Conservation (phyloP, 2,329 filamentous ascomycete species). For the Neonectria sp. region DNA sequence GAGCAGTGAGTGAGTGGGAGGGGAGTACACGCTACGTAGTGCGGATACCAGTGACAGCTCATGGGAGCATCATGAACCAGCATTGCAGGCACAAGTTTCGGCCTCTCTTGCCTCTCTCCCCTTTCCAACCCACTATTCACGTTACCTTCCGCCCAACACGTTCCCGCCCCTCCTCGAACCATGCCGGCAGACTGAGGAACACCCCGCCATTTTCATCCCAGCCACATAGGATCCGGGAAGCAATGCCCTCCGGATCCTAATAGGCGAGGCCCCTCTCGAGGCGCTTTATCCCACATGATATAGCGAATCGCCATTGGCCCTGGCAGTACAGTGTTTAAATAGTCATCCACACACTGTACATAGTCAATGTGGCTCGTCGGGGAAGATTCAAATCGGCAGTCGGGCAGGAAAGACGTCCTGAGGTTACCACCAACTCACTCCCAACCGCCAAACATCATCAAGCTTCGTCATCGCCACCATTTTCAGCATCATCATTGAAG, state of each 20-base stretch:
- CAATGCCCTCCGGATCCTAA: not conserved
- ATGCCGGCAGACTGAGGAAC: slow-evolving; percentile 25
- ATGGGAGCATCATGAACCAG: not conserved
- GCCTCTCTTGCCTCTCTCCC: not conserved
- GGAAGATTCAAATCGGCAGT: not conserved
- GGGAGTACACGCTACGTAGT: too few species aligned
- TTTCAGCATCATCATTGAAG: slow-evolving; percentile 4
- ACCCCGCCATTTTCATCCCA: slow-evolving; percentile 15
- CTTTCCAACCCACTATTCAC: slow-evolving; percentile 26
- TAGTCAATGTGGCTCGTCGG: not conserved
- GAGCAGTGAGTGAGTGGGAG: not conserved
- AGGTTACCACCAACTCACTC: too few species aligned
- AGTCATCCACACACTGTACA: not conserved
- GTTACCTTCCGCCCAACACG: slow-evolving; percentile 31
- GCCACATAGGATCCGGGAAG: not conserved
- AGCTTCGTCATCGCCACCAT: slow-evolving; percentile 3
- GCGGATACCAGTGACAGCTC: not conserved
- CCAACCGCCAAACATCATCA: too few species aligned
- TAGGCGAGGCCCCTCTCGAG: not conserved
- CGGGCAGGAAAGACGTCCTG: not conserved
- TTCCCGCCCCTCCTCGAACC: slow-evolving; percentile 23
- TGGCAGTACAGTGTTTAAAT: slow-evolving; percentile 3
- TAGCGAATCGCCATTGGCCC: slow-evolving; percentile 2
- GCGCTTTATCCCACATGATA: slow-evolving; percentile 6
- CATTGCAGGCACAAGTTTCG: not conserved